Evolutionary conservation across 257 asterid genomes (phyloP), one percentile per base, ranked within the genome.

Genomic region (Phtheirospermum japonicum): DNA sequence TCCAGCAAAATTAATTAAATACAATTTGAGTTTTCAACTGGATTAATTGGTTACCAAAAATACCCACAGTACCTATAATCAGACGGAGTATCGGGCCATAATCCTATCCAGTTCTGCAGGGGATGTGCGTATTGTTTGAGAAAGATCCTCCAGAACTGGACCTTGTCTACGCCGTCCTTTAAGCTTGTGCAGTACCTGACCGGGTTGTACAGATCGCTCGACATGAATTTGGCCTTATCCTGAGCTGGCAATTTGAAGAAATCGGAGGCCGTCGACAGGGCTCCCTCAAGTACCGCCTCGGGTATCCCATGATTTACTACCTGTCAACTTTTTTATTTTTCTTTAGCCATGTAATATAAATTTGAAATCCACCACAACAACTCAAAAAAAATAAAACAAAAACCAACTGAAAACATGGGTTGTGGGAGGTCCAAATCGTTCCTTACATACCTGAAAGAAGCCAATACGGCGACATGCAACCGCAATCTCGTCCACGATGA

Each of bases 121-220:
- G 92, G 92, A 68, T 75, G 67, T 13, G 88, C 77, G 55, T 79
- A 79, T 19, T 79, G 86, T 62, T 84, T 82, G 66, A 84, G 92
- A 56, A 84, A 71, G 2, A 63, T 57, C 72, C 88, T 79, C 86
- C 83, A 73, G 12, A 59, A 73, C 9, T 69, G 81, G 34, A 67
- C 62, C 65, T 63, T 66, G 55, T 79, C 88, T 0, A 28, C 63
- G 6, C 81, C 81, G 36, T 79, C 84, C 34, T 67, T 79, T 0
- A 82, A 8, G 59, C 84, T 67, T 4, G 80, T 66, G 2, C 86
- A 74, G 20, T 81, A 84, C 9, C 86, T 68, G 10, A 81, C 76
- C 0, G 81, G 80, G 4, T 63, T 64, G 52, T 67, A 65, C 20
- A 77, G 75, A 28, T 79, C 84, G 51, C 51, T 70, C 0, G 86